Conservation (phyloP, 768 basidiomycete species). For the Phanerochaete carnosa region DNA sequence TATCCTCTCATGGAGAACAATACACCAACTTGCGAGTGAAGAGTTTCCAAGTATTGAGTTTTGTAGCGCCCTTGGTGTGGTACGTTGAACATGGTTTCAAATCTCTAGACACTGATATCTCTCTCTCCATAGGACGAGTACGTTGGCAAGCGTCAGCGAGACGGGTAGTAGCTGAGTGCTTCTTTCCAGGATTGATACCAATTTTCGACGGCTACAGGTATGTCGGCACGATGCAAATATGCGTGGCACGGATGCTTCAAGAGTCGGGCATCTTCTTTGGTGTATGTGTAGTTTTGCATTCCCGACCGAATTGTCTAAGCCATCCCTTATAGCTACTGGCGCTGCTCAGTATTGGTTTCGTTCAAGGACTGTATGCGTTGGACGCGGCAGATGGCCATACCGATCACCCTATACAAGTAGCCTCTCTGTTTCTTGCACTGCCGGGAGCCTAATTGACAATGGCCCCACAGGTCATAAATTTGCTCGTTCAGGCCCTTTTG, state of each 20-base stretch:
- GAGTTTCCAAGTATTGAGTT: slow-evolving; percentile 89
- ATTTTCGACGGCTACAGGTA: slow-evolving; percentile 85
- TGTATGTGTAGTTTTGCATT: slow-evolving; percentile 36
- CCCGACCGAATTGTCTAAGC: background rate
- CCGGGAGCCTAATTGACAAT: background rate
- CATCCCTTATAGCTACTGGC: slow-evolving; percentile 58
- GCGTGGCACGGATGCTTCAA: slow-evolving; percentile 87
- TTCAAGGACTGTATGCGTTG: slow-evolving; percentile 83
- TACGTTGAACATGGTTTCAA: slow-evolving; percentile 30
- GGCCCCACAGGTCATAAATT: slow-evolving; percentile 54
- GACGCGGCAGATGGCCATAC: slow-evolving; percentile 85
- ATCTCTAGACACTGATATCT: background rate
- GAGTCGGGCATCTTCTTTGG: slow-evolving; percentile 93
- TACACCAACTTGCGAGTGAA: slow-evolving; percentile 42
- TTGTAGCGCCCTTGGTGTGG: slow-evolving; percentile 88
- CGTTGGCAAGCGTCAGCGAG: slow-evolving; percentile 26
- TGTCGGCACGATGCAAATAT: slow-evolving; percentile 92
- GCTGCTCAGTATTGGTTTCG: slow-evolving; percentile 80
- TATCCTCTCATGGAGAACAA: slow-evolving; percentile 34
- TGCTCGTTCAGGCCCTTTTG: slow-evolving; percentile 77
- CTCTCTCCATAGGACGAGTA: slow-evolving; percentile 70
- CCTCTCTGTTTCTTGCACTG: slow-evolving; percentile 11
- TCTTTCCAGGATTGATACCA: slow-evolving; percentile 64
- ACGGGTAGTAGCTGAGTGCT: background rate
- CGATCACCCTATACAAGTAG: slow-evolving; percentile 49